phyloP scores from a whole-genome alignment of 768 basidiomycete genomes.

The Kwoniella pini region DNA sequence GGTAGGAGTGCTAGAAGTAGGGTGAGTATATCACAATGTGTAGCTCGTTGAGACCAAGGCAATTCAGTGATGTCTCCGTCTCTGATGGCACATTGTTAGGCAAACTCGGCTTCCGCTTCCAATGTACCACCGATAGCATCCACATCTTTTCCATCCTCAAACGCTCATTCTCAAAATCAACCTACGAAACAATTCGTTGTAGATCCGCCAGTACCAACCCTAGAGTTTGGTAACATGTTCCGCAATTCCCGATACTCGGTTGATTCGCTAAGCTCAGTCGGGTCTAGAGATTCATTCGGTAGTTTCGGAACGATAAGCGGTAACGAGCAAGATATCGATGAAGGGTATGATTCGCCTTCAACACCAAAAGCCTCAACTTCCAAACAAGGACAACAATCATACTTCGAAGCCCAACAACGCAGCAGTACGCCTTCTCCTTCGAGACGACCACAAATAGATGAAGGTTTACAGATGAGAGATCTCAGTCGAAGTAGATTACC shows the following conservation, averaged over 20 bases:
- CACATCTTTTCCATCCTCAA: not conserved
- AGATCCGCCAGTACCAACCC: slow-evolving; percentile 12
- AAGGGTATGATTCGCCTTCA: slow-evolving; percentile 22
- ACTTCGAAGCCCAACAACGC: slow-evolving; percentile 20
- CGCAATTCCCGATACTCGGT: slow-evolving; percentile 37
- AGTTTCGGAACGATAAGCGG: not conserved
- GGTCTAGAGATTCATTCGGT: slow-evolving; percentile 3
- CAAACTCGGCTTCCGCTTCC: slow-evolving; percentile 14
- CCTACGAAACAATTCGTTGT: not conserved
- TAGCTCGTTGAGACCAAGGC: too few relatives aligned
- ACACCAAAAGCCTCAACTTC: slow-evolving; percentile 33
- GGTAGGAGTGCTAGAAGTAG: slow-evolving; percentile 19
- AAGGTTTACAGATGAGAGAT: slow-evolving; percentile 3
- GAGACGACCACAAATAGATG: not conserved
- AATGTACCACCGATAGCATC: not conserved
- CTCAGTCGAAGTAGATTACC: not conserved
- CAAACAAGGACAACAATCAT: slow-evolving; percentile 11
- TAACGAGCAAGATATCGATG: slow-evolving; percentile 10
- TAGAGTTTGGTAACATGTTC: slow-evolving; percentile 34
- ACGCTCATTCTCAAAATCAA: not conserved
- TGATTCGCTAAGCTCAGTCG: slow-evolving; percentile 22
- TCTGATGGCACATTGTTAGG: not conserved
- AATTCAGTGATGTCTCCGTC: too few relatives aligned
- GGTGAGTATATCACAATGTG: too few relatives aligned
- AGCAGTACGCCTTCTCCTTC: slow-evolving; percentile 2